Conservation (phyloP, 2,329 filamentous ascomycete species). For the Nemania sp. region DNA sequence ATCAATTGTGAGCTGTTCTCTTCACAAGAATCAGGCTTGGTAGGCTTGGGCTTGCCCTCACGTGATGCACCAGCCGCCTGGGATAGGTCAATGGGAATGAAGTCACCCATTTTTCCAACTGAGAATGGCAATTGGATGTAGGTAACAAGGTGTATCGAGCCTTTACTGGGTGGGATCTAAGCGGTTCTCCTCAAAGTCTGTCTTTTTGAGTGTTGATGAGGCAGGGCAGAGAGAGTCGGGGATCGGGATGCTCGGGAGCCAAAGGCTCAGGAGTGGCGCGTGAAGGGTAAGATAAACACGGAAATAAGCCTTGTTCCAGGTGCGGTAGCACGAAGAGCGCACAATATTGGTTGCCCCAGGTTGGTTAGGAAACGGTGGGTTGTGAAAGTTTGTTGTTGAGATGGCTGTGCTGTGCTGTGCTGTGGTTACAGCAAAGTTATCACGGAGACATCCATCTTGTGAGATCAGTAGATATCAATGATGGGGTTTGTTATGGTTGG, state of each 20-base stretch:
- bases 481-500: conserved; percentile 10
- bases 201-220: not conserved
- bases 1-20: conserved; percentile 6
- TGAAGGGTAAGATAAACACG: not conserved
- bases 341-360: not conserved
- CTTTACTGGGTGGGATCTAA: not conserved
- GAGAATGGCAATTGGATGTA: not conserved
- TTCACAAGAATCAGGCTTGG: conserved; percentile 2
- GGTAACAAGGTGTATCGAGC: not conserved
- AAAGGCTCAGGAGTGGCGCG: not conserved
- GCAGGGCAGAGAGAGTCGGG: not conserved
- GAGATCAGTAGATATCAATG: conserved; percentile 8
- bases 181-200: not conserved
- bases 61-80: conserved; percentile 1
- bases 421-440: conserved; percentile 22
- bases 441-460: conserved; percentile 19
- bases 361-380: not conserved
- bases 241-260: not conserved
- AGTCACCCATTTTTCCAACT: conserved; percentile 5
- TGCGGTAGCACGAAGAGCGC: not conserved
- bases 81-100: not conserved
- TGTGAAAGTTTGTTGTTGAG: not conserved
- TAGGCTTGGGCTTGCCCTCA: not conserved
- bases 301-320: not conserved
- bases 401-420: conserved; percentile 1